Evolutionary conservation across 257 asterid genomes (phyloP).

Genomic region (Thymus mandschuricus): DNA sequence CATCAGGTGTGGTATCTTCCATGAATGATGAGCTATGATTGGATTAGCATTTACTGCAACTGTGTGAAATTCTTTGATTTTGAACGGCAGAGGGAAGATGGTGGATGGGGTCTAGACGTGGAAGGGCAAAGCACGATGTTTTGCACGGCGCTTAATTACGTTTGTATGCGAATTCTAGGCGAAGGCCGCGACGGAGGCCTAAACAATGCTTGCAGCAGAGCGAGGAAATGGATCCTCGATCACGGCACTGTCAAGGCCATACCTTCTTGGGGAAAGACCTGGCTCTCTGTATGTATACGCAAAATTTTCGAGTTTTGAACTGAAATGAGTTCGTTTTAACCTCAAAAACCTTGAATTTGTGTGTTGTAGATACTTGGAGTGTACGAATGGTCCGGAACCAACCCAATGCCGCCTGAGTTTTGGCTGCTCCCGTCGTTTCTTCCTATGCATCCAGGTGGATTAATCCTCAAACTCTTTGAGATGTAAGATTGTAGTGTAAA

Average conservation of each 20-base stretch:
- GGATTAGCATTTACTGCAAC: background rate
- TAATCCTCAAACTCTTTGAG: background rate
- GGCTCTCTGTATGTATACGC: slow-evolving; percentile 59
- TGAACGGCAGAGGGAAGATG: slow-evolving; percentile 61
- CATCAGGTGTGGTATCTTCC: slow-evolving; percentile 57
- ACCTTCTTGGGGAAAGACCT: slow-evolving; percentile 87
- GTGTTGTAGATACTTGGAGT: slow-evolving; percentile 60
- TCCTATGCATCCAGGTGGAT: slow-evolving; percentile 75
- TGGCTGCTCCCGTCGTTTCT: slow-evolving; percentile 80
- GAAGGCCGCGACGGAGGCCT: slow-evolving; percentile 62
- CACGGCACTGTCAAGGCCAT: slow-evolving; percentile 68
- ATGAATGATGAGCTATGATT: background rate
- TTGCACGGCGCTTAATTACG: slow-evolving; percentile 68
- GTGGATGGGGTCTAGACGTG: slow-evolving; percentile 83
- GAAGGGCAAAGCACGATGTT: slow-evolving; percentile 86
- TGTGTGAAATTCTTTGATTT: background rate
- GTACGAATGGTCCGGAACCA: slow-evolving; percentile 72
- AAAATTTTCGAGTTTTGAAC: background rate
- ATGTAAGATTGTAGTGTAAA: background rate
- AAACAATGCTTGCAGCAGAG: slow-evolving; percentile 57
- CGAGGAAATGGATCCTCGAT: slow-evolving; percentile 83
- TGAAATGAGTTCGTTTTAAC: background rate
- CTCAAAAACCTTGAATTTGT: background rate
- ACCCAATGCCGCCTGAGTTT: slow-evolving; percentile 84
- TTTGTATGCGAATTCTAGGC: slow-evolving; percentile 72